Base-by-base conservation (phyloP, 1,139 yeast genomes). In the Protomyces gravidus region DNA sequence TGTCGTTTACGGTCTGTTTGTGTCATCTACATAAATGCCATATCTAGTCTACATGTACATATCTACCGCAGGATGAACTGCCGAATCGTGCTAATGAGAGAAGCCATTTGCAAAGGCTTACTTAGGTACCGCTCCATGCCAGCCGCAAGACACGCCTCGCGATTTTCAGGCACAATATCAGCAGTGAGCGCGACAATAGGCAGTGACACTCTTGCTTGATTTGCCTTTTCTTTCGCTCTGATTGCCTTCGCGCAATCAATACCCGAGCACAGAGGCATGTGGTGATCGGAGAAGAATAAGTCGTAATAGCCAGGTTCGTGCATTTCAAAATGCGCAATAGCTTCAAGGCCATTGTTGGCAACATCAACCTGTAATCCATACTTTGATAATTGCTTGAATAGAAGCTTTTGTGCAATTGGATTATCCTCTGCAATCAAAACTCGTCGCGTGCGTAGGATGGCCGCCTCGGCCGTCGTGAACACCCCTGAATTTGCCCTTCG, bases 261-360 rank as follows among this genome's bases (percentile, higher is more conserved):
- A 23, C 60, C 60, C 30, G 56, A 61, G 45, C 55, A 56, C n/a
- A 39, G 25, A n/a, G 60, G 60, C 60, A 56, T 56, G 23, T 56
- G 60, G 19, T 50, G 47, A 17, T 56, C 60, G 13, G 47, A 50
- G 26, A 56, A 50, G 13, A 42, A 32, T 11, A 56, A 13, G 5
- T 23, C 15, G 30, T 50, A 56, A 23, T 56, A 56, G 39, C 50
- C 57, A n/a, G 50, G 30, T 17, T 45, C 49, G 45, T 47, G 51
- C 42, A 17, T 15, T 23, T 48, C 42, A 33, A 58, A 51, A 17
- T 55, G 57, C 15, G 47, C 51, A 21, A 61, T 27, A 3, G 61
- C 59, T 39, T 61, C 63, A 11, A 50, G 39, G 9, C 63, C 63
- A 36, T 61, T 57, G 32, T 50, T 52, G 21, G 59, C 59, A n/a